phyloP scores from a whole-genome alignment of 2,329 filamentous ascomycete genomes.

The Xylaria sp. region DNA sequence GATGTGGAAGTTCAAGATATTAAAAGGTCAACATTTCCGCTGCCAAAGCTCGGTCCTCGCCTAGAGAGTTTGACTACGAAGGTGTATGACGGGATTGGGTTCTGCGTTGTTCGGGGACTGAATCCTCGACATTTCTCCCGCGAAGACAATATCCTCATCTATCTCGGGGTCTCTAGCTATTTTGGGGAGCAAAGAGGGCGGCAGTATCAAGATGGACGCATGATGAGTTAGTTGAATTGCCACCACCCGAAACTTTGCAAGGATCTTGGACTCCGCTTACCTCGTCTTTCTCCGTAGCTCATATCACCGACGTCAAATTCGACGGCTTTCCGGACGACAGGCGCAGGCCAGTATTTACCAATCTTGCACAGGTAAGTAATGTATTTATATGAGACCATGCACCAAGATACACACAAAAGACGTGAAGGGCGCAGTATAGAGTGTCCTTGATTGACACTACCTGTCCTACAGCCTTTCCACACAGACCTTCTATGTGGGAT shows the following conservation, averaged over 20 bases:
- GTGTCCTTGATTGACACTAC: not conserved
- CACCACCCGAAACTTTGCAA: not conserved
- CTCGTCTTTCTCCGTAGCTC: not conserved
- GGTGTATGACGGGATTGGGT: not conserved
- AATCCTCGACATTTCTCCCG: not conserved
- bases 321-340: not conserved
- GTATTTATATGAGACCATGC: not conserved
- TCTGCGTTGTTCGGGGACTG: not conserved
- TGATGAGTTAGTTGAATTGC: not conserved
- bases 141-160: constrained; percentile 9
- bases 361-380: not conserved
- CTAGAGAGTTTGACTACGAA: not conserved
- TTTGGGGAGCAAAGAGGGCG: not conserved
- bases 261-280: not conserved
- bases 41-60: not conserved
- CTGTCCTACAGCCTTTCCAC: not conserved
- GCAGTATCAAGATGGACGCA: not conserved
- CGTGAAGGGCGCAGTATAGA: not conserved
- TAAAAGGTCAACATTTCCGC: not conserved
- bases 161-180: constrained; percentile 5
- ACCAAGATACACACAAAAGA: not conserved
- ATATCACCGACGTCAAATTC: not conserved
- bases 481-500: not conserved
- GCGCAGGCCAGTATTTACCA: not conserved
- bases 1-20: not conserved